These are phyloP conservation scores for Fusarium succisae DNA, from an alignment of 2,329 filamentous ascomycete species.

Conservation along the genomic window DNA sequence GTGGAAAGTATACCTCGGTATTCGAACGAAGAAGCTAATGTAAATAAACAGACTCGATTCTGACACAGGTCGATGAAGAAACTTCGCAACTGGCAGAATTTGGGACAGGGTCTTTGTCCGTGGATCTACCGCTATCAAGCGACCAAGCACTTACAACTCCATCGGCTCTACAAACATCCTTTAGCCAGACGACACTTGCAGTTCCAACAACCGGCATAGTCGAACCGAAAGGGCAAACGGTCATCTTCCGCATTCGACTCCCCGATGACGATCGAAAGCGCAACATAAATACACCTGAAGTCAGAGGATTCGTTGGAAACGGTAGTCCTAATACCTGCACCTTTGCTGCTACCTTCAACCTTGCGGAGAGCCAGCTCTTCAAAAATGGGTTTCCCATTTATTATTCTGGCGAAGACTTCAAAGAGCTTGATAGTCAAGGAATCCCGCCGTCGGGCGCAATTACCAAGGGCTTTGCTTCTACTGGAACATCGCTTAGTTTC, in stretches of 20 bases:
- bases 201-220: fast-evolving
- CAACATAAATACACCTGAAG: neutral
- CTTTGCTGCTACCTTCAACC: fast-evolving
- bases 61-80: no score
- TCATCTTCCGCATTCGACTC: neutral
- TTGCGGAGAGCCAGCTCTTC: neutral
- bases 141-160: fast-evolving
- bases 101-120: fast-evolving
- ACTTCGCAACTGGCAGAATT: fast-evolving
- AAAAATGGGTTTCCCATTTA: neutral
- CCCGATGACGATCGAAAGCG: neutral
- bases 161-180: fast-evolving
- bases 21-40: fast-evolving
- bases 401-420: neutral
- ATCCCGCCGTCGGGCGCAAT: fast-evolving
- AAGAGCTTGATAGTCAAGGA: neutral
- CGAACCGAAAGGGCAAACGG: fast-evolving
- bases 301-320: neutral
- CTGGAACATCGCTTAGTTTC: neutral
- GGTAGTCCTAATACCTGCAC: neutral
- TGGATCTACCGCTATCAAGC: neutral
- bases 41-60: fast-evolving
- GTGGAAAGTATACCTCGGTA: fast-evolving
- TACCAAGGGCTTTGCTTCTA: fast-evolving
- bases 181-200: neutral